A percentile compares a stretch with the other conserved stretches of the same genome.
phyloP scores from a whole-genome alignment of 108 stramenopile genomes.

The Aurantiochytrium sp. region DNA sequence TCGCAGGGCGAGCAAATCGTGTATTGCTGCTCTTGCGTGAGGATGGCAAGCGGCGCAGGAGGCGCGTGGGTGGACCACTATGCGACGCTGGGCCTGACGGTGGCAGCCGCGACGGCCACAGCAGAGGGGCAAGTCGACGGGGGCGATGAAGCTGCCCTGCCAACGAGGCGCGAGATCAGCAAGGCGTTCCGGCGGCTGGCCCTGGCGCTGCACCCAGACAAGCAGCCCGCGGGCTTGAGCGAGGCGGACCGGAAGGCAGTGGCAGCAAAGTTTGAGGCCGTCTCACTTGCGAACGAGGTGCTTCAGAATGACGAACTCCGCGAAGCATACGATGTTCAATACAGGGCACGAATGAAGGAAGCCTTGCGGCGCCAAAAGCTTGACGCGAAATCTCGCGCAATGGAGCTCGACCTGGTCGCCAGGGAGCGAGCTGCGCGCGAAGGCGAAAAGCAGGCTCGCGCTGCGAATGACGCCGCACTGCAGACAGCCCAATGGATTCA shows the following conservation, averaged over 20 bases:
- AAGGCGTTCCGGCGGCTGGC: background rate
- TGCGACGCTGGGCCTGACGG: background rate
- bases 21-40: background rate
- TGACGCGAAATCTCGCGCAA: background rate
- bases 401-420: background rate
- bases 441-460: background rate
- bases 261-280: background rate
- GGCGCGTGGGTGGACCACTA: conserved; percentile 8
- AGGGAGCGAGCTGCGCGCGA: background rate
- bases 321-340: background rate
- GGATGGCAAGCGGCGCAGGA: background rate
- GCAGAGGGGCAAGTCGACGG: too few relatives aligned
- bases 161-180: background rate
- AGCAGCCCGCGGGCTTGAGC: background rate
- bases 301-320: background rate
- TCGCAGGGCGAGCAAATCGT: too few relatives aligned
- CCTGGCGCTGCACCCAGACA: conserved; percentile 1
- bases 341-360: background rate
- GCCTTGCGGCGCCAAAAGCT: background rate
- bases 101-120: too few relatives aligned
- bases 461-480: background rate
- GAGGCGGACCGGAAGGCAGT: background rate
- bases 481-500: background rate
- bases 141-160: background rate
- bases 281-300: background rate